Percentiles rank a stretch among this genome's conserved stretches.
Evolutionary conservation across 1,284 basidiomycete species (phyloP).

Genomic region (Neolentinus lepideus): DNA sequence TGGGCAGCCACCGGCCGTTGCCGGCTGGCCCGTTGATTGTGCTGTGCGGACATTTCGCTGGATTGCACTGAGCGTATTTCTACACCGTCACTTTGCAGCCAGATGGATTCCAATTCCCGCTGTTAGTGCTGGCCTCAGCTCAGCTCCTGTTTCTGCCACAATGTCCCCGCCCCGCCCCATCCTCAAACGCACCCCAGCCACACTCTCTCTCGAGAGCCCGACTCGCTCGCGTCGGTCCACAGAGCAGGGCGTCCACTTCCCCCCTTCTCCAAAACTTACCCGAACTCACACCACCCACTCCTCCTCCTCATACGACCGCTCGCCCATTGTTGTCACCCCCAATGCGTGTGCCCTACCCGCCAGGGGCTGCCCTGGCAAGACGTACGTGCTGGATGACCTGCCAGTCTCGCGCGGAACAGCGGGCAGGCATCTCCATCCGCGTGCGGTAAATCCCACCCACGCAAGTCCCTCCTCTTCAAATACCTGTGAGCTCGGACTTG

Average conservation of each 20-base stretch:
- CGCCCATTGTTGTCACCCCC: conserved; percentile 60
- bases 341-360: conserved; percentile 64
- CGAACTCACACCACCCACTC: conserved; percentile 50
- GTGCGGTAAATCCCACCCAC: conserved; percentile 22
- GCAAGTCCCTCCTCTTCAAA: background rate
- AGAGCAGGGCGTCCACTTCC: conserved; percentile 40
- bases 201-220: conserved; percentile 11
- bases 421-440: conserved; percentile 40
- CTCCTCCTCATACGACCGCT: conserved; percentile 55
- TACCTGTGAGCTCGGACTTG: background rate
- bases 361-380: conserved; percentile 63
- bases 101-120: background rate
- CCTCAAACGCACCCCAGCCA: conserved; percentile 27
- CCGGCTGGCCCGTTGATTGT: background rate
- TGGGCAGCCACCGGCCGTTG: background rate
- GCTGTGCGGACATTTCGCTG: background rate
- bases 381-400: conserved; percentile 40
- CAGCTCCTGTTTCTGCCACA: conserved; percentile 17
- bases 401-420: conserved; percentile 8
- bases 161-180: conserved; percentile 31
- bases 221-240: conserved; percentile 19
- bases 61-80: background rate
- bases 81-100: background rate
- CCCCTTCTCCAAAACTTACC: conserved; percentile 47
- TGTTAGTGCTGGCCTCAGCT: background rate